These are phyloP conservation scores for Melampsora americana DNA, from an alignment of 1,284 basidiomycete species.

Conservation along the genomic window DNA sequence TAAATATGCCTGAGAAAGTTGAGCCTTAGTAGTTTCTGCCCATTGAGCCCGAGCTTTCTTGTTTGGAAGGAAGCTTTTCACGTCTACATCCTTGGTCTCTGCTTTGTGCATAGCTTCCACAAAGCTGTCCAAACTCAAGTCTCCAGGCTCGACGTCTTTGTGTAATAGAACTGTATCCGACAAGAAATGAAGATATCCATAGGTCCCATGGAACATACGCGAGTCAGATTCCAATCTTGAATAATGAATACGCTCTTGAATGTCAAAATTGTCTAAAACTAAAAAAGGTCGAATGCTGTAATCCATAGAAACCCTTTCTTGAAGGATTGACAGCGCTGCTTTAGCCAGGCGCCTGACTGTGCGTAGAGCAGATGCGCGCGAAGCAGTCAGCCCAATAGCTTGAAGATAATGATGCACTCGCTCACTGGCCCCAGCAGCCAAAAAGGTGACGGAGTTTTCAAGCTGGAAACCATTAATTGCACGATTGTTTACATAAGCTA, in stretches of 20 bases:
- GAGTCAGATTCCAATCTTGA: not conserved
- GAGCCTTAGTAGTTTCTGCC: not conserved
- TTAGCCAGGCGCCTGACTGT: not conserved
- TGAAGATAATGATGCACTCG: conserved; percentile 9
- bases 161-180: not conserved
- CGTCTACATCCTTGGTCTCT: not conserved
- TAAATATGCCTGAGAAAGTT: conserved; percentile 3
- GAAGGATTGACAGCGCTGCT: not conserved
- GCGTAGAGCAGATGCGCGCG: conserved; percentile 1
- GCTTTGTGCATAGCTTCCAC: not conserved
- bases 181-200: conserved; percentile 17
- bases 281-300: not conserved
- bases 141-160: not conserved
- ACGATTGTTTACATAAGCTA: conserved; percentile 14
- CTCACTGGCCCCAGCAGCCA: conserved; percentile 4
- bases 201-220: conserved; percentile 17
- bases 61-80: not conserved
- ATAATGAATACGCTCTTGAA: conserved; percentile 14
- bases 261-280: conserved; percentile 26
- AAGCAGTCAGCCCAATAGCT: conserved; percentile 7
- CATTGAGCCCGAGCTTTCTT: not conserved
- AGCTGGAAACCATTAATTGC: conserved; percentile 16
- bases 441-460: conserved; percentile 6
- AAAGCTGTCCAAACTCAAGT: not conserved
- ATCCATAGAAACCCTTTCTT: not conserved